Percentiles rank a stretch among this genome's conserved stretches.
Conservation (phyloP, 2,329 filamentous ascomycete genomes). For the Fusarium bactridioides region DNA sequence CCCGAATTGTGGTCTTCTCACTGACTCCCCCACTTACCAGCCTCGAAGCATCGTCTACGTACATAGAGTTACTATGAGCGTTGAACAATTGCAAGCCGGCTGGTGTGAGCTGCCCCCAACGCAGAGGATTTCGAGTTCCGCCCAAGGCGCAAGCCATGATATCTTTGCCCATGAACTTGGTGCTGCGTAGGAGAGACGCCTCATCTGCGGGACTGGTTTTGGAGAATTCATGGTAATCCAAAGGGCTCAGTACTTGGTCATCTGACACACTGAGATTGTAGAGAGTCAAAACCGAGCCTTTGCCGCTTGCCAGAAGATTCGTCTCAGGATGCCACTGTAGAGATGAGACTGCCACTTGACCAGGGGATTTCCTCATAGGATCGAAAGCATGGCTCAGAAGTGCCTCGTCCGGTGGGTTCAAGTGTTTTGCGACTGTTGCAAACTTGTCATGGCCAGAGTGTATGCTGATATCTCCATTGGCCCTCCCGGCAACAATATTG, state of each 20-base stretch:
- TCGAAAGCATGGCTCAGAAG: conserved; percentile 10
- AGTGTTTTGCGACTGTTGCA: conserved; percentile 37
- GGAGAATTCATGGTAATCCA: conserved; percentile 41
- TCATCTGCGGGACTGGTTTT: conserved; percentile 25
- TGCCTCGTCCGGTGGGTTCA: conserved; percentile 19
- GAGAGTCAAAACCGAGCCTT: conserved; percentile 43
- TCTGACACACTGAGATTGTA: conserved; percentile 37
- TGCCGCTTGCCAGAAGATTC: conserved; percentile 44
- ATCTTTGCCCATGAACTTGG: conserved; percentile 57
- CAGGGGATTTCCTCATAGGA: conserved; percentile 40
- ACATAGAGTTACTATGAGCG: conserved; percentile 44
- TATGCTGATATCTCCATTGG: conserved; percentile 58
- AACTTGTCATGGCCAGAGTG: conserved; percentile 49
- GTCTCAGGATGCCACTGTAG: conserved; percentile 45
- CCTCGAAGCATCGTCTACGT: conserved; percentile 19
- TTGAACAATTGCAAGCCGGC: conserved; percentile 52
- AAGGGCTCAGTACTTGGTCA: conserved; percentile 22
- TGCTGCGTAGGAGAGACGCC: conserved; percentile 41
- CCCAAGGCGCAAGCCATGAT: conserved; percentile 57
- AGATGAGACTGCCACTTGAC: conserved; percentile 45
- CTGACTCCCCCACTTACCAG: conserved; percentile 40
- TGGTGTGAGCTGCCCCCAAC: conserved; percentile 56
- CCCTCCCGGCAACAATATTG: conserved; percentile 56
- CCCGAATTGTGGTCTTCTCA: conserved; percentile 53
- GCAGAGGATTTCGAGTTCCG: conserved; percentile 53